phyloP scores from a whole-genome alignment of 2,329 filamentous ascomycete species.

The Stenocarpella maydis region DNA sequence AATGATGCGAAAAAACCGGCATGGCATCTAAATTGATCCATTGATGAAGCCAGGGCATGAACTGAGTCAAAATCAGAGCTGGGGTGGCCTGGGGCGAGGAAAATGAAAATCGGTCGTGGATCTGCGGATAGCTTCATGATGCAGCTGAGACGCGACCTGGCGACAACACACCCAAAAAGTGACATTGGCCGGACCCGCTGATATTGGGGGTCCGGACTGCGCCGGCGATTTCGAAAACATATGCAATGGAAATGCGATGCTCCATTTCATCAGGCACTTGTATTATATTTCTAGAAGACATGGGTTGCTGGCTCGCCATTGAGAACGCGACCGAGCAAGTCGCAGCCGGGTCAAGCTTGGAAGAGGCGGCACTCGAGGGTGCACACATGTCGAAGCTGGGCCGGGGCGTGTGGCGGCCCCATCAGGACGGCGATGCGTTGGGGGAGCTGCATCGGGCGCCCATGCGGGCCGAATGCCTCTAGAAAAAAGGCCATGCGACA shows the following conservation, averaged over 20 bases:
- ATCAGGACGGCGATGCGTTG: neutral
- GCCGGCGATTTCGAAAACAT: neutral
- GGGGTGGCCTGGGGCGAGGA: constrained; percentile 31
- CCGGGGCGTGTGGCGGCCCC: neutral
- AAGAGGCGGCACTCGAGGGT: constrained; percentile 11
- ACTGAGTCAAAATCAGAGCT: constrained; percentile 5
- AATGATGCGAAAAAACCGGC: constrained; percentile 28
- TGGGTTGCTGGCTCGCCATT: constrained; percentile 35
- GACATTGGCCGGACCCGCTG: constrained; percentile 24
- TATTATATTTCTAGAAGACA: constrained; percentile 26
- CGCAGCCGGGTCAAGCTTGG: constrained; percentile 1
- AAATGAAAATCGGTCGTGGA: constrained; percentile 20
- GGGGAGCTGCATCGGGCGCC: constrained; percentile 14
- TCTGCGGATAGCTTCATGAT: constrained; percentile 36
- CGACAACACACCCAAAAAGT: constrained; percentile 33
- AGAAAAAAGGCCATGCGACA: constrained; percentile 1
- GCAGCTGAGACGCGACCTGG: constrained; percentile 12
- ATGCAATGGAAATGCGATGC: neutral
- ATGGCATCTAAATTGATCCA: constrained; percentile 27
- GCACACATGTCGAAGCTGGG: constrained; percentile 20
- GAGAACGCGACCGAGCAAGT: constrained; percentile 30
- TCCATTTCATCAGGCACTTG: constrained; percentile 5
- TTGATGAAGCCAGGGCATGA: constrained; percentile 15
- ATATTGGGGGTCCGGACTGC: constrained; percentile 23
- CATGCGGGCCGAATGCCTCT: constrained; percentile 15